Conservation (phyloP, 2,329 filamentous ascomycete genomes). For the Colletotrichum chrysophilum region DNA sequence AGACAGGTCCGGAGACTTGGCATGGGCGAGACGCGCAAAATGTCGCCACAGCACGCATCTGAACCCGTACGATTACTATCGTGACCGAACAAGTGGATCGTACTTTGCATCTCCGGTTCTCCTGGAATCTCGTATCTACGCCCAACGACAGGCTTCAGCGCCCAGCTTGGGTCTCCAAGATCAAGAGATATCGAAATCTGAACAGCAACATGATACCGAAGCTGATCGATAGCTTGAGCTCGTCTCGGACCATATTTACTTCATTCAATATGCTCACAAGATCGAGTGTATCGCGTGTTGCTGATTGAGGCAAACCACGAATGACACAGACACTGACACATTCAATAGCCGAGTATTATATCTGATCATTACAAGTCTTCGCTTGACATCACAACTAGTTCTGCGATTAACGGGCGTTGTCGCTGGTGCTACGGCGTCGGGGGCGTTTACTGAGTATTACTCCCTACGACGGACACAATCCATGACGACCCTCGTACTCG, state of each 20-base stretch:
- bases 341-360: not conserved
- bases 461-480: not conserved
- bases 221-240: not conserved
- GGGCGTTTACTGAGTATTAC: not conserved
- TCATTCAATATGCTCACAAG: not conserved
- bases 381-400: not conserved
- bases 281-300: not conserved
- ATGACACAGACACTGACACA: not conserved
- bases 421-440: not conserved
- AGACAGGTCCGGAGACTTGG: not conserved
- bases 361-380: not conserved
- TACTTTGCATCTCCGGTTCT: conserved; percentile 11
- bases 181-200: not conserved
- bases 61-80: not conserved
- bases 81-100: conserved; percentile 5
- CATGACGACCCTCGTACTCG: not conserved
- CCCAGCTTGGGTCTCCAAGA: not conserved
- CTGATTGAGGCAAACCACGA: not conserved
- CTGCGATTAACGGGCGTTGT: not conserved
- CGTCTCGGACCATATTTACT: not conserved
- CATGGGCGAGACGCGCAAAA: not conserved
- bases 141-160: not conserved
- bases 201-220: not conserved
- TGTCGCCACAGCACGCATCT: not conserved
- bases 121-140: conserved; percentile 1